These are phyloP conservation scores for Barbatosphaeria neglecta DNA, from an alignment of 495 filamentous ascomycete genomes.

Conservation along the genomic window DNA sequence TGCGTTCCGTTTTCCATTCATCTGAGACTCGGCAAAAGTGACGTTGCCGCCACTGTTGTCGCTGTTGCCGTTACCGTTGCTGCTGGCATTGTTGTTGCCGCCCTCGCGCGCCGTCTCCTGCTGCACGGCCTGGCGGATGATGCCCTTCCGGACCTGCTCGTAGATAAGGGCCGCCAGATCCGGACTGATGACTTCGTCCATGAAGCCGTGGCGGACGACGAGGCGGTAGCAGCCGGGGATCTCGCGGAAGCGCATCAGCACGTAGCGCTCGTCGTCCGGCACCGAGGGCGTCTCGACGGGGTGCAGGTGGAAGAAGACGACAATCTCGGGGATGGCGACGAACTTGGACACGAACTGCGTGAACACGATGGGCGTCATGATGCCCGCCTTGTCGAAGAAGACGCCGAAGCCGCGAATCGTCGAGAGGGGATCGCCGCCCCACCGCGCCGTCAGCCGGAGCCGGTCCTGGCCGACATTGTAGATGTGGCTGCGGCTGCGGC, in stretches of 20 bases:
- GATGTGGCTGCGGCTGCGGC: conserved; percentile 6
- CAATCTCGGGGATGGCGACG: conserved; percentile 41
- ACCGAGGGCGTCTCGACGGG: conserved; percentile 43
- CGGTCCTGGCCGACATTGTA: no score
- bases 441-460: conserved; percentile 23
- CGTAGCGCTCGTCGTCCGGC: conserved; percentile 25
- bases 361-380: conserved; percentile 44
- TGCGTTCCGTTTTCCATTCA: no score
- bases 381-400: conserved; percentile 56
- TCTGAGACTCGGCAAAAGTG: no score
- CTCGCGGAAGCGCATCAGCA: conserved; percentile 23
- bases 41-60: no score
- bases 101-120: conserved; percentile 3
- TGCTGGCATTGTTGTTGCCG: neutral
- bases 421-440: conserved; percentile 34
- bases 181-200: conserved; percentile 52
- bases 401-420: conserved; percentile 44
- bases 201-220: conserved; percentile 58
- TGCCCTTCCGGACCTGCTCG: conserved; percentile 44
- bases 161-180: conserved; percentile 49
- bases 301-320: conserved; percentile 52
- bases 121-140: conserved; percentile 26
- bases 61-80: neutral
- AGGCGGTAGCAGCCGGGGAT: conserved; percentile 52
- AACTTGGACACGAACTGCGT: conserved; percentile 55